Evolutionary conservation across 148 eudicot genomes (phyloP).

Genomic region (Dysphania ambrosioides): DNA sequence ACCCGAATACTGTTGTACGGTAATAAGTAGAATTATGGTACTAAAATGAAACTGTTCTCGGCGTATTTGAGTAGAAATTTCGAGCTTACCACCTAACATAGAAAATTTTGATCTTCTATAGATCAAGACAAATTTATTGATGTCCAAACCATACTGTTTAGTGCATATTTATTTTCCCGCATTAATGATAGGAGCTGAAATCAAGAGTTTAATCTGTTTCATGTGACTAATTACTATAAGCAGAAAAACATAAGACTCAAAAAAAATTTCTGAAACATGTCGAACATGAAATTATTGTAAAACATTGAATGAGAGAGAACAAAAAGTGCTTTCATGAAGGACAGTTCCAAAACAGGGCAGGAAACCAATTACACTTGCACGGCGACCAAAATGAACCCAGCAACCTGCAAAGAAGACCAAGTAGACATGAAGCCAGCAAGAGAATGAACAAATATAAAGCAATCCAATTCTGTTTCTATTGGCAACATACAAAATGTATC

Average conservation of each 20-base stretch:
- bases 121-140: background rate
- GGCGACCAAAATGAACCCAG: constrained; percentile 12
- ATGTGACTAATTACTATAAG: background rate
- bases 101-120: background rate
- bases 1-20: too few species aligned
- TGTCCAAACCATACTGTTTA: background rate
- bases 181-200: background rate
- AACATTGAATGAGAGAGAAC: constrained; percentile 19
- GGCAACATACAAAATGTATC: background rate
- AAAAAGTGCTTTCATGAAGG: constrained; percentile 7
- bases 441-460: background rate
- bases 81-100: background rate
- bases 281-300: constrained; percentile 27
- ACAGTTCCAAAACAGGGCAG: constrained; percentile 10
- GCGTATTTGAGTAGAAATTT: background rate
- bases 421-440: background rate
- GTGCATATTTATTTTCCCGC: background rate
- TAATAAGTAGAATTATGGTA: too few species aligned
- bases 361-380: constrained; percentile 10
- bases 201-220: background rate
- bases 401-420: constrained; percentile 19
- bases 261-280: constrained; percentile 15
- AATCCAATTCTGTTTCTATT: too few species aligned
- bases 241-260: background rate
- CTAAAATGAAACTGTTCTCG: too few species aligned